Conservation (phyloP, 257 asterid species). For the Knoxia roxburghii region DNA sequence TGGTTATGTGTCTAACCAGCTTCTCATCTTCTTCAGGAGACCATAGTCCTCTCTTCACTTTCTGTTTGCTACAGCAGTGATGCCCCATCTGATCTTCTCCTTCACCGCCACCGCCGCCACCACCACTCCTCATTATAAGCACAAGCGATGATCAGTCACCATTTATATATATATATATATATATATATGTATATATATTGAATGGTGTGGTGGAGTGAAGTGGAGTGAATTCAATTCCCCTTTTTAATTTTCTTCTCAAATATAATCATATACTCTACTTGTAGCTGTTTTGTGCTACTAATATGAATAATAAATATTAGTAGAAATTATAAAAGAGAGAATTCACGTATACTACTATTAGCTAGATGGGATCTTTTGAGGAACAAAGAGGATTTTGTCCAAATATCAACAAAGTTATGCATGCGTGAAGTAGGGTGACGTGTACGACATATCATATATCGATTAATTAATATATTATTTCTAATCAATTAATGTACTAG, state of each 20-base stretch:
- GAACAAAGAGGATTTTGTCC: conserved; percentile 30
- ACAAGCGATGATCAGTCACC: conserved; percentile 17
- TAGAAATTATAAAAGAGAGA: too few relatives aligned
- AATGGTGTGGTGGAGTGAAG: too few relatives aligned
- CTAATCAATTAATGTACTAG: not conserved
- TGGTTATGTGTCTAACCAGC: conserved; percentile 58
- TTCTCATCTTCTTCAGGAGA: conserved; percentile 94
- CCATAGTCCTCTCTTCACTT: conserved; percentile 92
- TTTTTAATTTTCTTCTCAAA: conserved; percentile 16
- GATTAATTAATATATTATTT: conserved; percentile 7
- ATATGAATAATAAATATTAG: too few relatives aligned
- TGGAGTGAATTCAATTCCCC: not conserved
- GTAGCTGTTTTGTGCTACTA: not conserved
- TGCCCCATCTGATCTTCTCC: conserved; percentile 48
- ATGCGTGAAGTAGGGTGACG: conserved; percentile 49
- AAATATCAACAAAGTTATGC: conserved; percentile 30
- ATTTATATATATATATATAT: conserved; percentile 11
- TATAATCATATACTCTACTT: conserved; percentile 16
- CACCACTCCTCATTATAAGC: conserved; percentile 6
- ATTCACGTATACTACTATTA: too few relatives aligned
- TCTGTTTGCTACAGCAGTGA: conserved; percentile 94
- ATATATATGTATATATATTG: too few relatives aligned
- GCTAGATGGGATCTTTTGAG: not conserved
- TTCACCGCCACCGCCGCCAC: conserved; percentile 12
- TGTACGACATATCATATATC: conserved; percentile 33